Evolutionary conservation across 805 yeast species (phyloP).

Genomic region (Hanseniaspora occidentalis): DNA sequence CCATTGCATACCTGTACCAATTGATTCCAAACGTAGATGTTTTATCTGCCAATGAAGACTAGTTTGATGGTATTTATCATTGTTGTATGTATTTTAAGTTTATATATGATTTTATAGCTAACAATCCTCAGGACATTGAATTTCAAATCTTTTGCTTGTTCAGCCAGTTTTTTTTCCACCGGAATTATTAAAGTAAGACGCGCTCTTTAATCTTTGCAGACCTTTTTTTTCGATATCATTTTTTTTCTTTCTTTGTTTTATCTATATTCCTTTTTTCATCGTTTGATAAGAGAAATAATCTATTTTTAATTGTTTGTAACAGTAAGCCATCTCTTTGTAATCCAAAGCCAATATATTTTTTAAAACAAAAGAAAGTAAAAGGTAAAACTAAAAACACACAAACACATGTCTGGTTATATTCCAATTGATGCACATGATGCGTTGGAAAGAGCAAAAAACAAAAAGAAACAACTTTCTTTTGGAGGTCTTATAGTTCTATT

Average conservation of each 20-base stretch:
- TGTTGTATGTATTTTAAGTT: no score
- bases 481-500: conserved; percentile 1
- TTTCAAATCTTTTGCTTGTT: no score
- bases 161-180: no score
- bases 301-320: no score
- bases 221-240: background rate
- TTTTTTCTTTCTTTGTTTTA: background rate
- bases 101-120: no score
- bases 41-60: background rate
- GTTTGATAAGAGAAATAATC: background rate
- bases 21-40: conserved; percentile 1
- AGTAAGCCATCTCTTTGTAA: no score
- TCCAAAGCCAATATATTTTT: no score
- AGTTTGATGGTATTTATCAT: no score
- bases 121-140: no score
- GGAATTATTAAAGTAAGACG: no score
- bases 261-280: background rate
- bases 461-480: conserved; percentile 4
- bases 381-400: background rate
- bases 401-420: conserved; percentile 5
- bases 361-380: no score
- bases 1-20: conserved; percentile 9
- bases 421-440: conserved; percentile 6
- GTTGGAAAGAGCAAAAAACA: conserved; percentile 3
- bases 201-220: no score